Conservation (phyloP, 208 protist species). For the Acanthamoeba quina region DNA sequence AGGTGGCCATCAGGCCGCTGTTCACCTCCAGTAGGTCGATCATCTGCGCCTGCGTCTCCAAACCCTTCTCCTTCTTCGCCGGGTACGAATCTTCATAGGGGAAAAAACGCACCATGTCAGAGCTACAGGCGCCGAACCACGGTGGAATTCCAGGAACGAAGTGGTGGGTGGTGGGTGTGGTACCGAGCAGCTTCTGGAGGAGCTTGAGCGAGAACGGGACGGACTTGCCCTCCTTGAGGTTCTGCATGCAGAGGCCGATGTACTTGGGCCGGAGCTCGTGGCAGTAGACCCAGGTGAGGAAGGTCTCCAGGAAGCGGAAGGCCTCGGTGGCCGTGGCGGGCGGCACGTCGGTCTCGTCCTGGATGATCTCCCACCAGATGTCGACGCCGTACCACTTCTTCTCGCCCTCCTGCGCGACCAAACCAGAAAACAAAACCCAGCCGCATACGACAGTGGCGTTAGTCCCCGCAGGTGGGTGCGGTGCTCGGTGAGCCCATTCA, state of each 20-base stretch:
- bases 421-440: not conserved
- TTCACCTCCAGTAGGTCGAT: conserved; percentile 65
- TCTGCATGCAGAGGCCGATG: conserved; percentile 73
- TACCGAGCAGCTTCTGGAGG: conserved; percentile 74
- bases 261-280: conserved; percentile 55
- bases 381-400: conserved; percentile 78
- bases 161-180: not conserved
- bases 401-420: conserved; percentile 18
- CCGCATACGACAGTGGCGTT: too few relatives aligned
- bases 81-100: not conserved
- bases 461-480: not conserved
- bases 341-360: conserved; percentile 65
- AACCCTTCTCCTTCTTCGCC: conserved; percentile 60
- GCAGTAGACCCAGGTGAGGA: conserved; percentile 53
- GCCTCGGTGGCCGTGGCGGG: conserved; percentile 37
- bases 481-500: not conserved
- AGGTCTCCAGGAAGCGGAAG: conserved; percentile 62
- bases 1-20: conserved; percentile 26
- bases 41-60: conserved; percentile 49
- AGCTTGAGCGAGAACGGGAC: conserved; percentile 76
- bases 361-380: conserved; percentile 79
- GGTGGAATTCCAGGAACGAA: too few relatives aligned
- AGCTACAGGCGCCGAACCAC: not conserved
- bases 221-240: conserved; percentile 72
- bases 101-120: not conserved